Percentiles rank a stretch among this genome's conserved stretches.
Evolutionary conservation across 768 basidiomycete species (phyloP).

Genomic region (Tricholoma flavovirens): DNA sequence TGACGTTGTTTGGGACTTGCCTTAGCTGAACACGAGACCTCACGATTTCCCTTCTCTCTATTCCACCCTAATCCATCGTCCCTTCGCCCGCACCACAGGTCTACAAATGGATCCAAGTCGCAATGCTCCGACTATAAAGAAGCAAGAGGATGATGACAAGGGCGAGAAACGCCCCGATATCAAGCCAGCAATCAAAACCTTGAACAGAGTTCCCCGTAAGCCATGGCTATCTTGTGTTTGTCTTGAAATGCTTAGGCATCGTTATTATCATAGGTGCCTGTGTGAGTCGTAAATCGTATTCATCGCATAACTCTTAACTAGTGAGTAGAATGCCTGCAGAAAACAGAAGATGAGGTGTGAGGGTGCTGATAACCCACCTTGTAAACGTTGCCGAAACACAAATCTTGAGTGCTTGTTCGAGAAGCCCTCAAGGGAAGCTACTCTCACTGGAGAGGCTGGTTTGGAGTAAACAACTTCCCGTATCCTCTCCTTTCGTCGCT

Average conservation of each 20-base stretch:
- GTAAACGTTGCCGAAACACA: slow-evolving; percentile 84
- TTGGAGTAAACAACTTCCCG: slow-evolving; percentile 57
- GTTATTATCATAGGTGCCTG: slow-evolving; percentile 59
- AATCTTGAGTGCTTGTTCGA: slow-evolving; percentile 93
- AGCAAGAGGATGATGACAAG: slow-evolving; percentile 56
- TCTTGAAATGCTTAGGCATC: slow-evolving; percentile 13
- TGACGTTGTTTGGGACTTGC: slow-evolving; percentile 10
- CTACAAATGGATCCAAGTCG: slow-evolving; percentile 31
- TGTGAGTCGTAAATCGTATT: slow-evolving; percentile 36
- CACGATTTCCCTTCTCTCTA: slow-evolving; percentile 8
- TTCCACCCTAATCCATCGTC: slow-evolving; percentile 11
- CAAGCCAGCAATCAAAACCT: slow-evolving; percentile 69
- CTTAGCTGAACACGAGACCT: slow-evolving; percentile 11
- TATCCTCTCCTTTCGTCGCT: slow-evolving; percentile 12
- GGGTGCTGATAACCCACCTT: slow-evolving; percentile 95
- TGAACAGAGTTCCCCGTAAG: slow-evolving; percentile 86
- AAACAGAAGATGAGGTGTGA: slow-evolving; percentile 98
- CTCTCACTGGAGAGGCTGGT: slow-evolving; percentile 83
- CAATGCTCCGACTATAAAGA: slow-evolving; percentile 40
- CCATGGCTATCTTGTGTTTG: slow-evolving; percentile 20
- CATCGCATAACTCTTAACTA: slow-evolving; percentile 8
- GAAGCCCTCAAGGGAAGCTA: slow-evolving; percentile 84
- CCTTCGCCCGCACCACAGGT: slow-evolving; percentile 10
- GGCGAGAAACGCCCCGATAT: slow-evolving; percentile 54
- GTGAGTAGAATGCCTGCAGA: slow-evolving; percentile 79